Percentiles rank a stretch among this genome's conserved stretches.
Conservation (phyloP, 2,329 filamentous ascomycete genomes). For the Verticillium alfalfae region DNA sequence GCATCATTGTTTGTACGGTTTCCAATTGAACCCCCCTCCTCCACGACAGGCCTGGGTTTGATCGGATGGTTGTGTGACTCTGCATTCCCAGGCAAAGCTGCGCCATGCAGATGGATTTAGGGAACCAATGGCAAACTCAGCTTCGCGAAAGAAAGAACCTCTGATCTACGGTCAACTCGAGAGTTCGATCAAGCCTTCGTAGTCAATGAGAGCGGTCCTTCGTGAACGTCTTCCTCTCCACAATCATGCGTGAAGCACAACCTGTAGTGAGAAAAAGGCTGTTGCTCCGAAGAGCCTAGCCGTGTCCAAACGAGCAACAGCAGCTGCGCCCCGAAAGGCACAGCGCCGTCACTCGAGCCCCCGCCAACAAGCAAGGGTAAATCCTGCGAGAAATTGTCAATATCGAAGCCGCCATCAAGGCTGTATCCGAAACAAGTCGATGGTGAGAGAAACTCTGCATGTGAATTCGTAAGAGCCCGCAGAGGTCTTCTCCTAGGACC, state of each 20-base stretch:
- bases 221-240: conserved; percentile 35
- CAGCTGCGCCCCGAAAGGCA: not conserved
- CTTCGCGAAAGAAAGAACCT: too few species aligned
- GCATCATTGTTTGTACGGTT: too few species aligned
- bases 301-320: not conserved
- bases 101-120: too few species aligned
- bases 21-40: too few species aligned
- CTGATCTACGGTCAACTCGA: too few species aligned
- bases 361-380: not conserved
- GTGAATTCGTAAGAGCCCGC: not conserved
- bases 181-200: too few species aligned
- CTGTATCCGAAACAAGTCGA: not conserved
- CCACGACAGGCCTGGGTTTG: too few species aligned
- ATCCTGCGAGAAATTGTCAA: not conserved
- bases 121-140: too few species aligned
- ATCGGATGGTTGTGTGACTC: too few species aligned
- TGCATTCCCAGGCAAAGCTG: too few species aligned
- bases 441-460: not conserved
- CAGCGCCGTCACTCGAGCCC: not conserved
- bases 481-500: not conserved
- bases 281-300: not conserved
- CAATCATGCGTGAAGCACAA: conserved; percentile 39
- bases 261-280: conserved; percentile 48
- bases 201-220: not conserved
- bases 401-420: too few species aligned